Conservation (phyloP, 495 filamentous ascomycete genomes). For the Haplographium delicatum region DNA sequence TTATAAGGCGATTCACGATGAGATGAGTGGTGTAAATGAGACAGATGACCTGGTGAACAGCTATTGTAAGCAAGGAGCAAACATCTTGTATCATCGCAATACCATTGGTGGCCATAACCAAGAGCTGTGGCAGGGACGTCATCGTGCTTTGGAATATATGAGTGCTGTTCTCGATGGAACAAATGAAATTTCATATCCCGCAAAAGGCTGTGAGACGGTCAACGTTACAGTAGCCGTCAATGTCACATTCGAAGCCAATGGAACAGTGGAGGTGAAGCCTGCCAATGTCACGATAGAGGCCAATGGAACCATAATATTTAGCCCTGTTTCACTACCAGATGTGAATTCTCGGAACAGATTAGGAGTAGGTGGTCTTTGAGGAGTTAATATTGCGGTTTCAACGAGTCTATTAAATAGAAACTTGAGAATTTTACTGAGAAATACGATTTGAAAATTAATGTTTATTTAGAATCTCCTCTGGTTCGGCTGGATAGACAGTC, state of each 20-base stretch:
- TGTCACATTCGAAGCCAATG: not conserved
- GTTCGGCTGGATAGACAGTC: no score
- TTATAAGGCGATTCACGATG: conserved; percentile 46
- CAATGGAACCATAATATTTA: not conserved
- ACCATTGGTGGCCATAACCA: conserved; percentile 22
- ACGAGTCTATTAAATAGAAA: no score
- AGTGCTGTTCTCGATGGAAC: not conserved
- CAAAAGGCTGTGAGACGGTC: not conserved
- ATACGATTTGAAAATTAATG: no score
- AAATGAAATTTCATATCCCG: not conserved
- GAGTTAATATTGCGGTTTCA: no score
- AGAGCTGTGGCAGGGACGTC: not conserved
- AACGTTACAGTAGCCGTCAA: not conserved
- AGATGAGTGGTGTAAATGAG: conserved; percentile 36
- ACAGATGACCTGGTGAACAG: conserved; percentile 38
- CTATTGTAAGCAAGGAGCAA: conserved; percentile 34
- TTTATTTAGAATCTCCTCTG: no score
- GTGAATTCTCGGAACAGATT: not conserved
- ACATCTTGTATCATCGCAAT: conserved; percentile 40
- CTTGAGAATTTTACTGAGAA: no score
- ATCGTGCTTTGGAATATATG: not conserved
- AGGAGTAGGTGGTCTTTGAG: no score
- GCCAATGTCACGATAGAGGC: not conserved
- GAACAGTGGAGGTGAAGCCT: not conserved
- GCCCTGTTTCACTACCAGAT: not conserved